Percentiles rank a stretch among this genome's conserved stretches.
Evolutionary conservation across 768 basidiomycete species (phyloP).

Genomic region (Agrocybe praecox): DNA sequence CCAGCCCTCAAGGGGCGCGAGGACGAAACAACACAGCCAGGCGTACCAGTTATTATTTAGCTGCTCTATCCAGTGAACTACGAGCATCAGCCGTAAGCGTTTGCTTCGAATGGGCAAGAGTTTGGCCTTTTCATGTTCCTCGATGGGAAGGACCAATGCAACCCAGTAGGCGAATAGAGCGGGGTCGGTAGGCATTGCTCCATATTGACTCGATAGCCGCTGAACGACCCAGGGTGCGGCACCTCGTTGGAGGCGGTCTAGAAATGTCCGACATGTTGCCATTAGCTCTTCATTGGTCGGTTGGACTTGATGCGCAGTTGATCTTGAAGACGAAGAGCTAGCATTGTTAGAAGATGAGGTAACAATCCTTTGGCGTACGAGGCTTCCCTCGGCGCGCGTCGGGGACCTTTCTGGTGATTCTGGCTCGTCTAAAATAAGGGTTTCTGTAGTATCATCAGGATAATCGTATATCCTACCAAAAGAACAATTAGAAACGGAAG

Average conservation of each 20-base stretch:
- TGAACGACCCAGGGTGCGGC: slow-evolving; percentile 95
- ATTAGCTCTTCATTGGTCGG: slow-evolving; percentile 57
- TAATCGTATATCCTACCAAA: slow-evolving; percentile 37
- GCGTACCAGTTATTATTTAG: slow-evolving; percentile 55
- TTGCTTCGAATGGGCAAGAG: slow-evolving; percentile 81
- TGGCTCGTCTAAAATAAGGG: slow-evolving; percentile 9
- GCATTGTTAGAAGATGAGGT: neutral
- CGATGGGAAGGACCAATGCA: slow-evolving; percentile 87
- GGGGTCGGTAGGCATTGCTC: slow-evolving; percentile 74
- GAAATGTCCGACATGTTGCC: slow-evolving; percentile 42
- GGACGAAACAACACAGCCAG: slow-evolving; percentile 24
- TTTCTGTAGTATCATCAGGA: slow-evolving; percentile 38
- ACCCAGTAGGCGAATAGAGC: slow-evolving; percentile 87
- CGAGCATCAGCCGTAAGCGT: slow-evolving; percentile 76
- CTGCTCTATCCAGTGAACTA: slow-evolving; percentile 93
- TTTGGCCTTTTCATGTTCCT: slow-evolving; percentile 87
- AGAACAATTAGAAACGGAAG: slow-evolving; percentile 1
- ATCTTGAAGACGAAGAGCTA: neutral
- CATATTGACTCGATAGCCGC: slow-evolving; percentile 77
- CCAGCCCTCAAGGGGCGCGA: slow-evolving; percentile 15
- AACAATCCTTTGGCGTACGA: neutral
- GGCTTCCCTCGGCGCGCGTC: neutral
- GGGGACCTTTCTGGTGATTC: slow-evolving; percentile 5
- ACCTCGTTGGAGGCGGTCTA: slow-evolving; percentile 54
- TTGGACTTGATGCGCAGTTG: slow-evolving; percentile 13